Base-by-base conservation (phyloP, 495 filamentous ascomycete species). In the Penicillium nucicola region DNA sequence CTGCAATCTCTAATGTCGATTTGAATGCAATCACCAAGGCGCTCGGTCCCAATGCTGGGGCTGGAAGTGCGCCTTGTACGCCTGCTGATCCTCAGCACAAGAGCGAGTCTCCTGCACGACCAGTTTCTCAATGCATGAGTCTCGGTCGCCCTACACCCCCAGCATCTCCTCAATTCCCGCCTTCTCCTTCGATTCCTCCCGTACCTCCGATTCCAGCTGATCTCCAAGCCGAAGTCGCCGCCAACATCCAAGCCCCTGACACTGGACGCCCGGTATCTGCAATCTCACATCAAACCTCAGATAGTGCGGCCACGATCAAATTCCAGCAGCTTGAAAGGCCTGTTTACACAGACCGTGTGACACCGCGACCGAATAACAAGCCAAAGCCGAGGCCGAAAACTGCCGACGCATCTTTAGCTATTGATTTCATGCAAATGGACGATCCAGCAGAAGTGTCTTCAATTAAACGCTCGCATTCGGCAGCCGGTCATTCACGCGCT, bases 1-100 rank as follows among this genome's bases (percentile, higher is more conserved):
- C 82, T 30, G 91, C 91, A 1, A 84, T 95, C 10, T 93, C 90
- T n/a, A 85, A 78, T 52, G 84, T 90, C 51, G 91, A 96, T 69
- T 66, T 95, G 4, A 84, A 83, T 6, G 77, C 83, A 15, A 87
- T 95, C 38, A 70, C 89, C 19, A 85, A 85, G 49, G 64, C 78
- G 3, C 64, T 81, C 15, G 70, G 68, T 46, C 36, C 73, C 42
- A 67, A 64, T 48, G 46, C 76, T 23, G 72, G 73, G 39, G 75
- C 78, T 28, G 82, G 72, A 41, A 91, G 84, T 59, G 85, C 87
- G 5, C 89, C 90, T 5, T 68, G 74, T 33, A 86, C 84, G 39
- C 87, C 88, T n/a, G 74, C 82, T 19, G 77, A 83, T 32, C 33
- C 44, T 19, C 58, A 48, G 7, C 51, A 57, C 41, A 66, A 72